Conservation (phyloP, 345 rosid genomes). For the Adansonia digitata region DNA sequence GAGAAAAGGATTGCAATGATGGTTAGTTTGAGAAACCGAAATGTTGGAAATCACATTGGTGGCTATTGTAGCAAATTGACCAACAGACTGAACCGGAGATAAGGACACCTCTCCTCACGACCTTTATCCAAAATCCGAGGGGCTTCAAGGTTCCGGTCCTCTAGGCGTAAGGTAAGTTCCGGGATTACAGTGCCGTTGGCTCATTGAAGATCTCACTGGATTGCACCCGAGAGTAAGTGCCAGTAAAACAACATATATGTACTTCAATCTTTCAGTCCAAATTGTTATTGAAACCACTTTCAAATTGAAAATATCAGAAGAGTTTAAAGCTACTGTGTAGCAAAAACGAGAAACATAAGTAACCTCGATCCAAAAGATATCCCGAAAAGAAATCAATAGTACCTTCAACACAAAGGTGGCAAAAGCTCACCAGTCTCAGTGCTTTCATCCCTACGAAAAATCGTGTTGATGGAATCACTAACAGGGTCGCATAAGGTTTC, state of each 20-base stretch:
- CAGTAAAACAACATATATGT: conserved; percentile 41
- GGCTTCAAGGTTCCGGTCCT: conserved; percentile 46
- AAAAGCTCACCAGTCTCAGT: conserved; percentile 76
- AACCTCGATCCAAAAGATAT: no score
- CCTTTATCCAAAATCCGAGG: conserved; percentile 27
- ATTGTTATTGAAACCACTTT: conserved; percentile 1
- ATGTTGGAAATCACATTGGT: conserved; percentile 13
- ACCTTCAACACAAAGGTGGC: conserved; percentile 99
- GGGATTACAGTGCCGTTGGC: conserved; percentile 80
- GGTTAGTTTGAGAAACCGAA: conserved; percentile 22
- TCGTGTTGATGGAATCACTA: conserved; percentile 86
- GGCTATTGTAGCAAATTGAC: conserved; percentile 27
- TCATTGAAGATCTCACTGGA: conserved; percentile 87
- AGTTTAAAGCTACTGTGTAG: neutral
- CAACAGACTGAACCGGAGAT: conserved; percentile 23
- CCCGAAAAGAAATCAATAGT: conserved; percentile 2
- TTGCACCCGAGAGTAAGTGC: conserved; percentile 88
- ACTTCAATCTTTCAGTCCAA: neutral
- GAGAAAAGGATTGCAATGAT: conserved; percentile 30
- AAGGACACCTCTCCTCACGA: conserved; percentile 31
- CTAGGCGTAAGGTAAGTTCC: conserved; percentile 76
- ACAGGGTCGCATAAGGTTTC: conserved; percentile 86
- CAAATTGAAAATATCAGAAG: neutral
- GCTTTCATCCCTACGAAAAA: conserved; percentile 82
- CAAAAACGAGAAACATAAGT: conserved; percentile 9